A percentile compares a stretch with the other conserved stretches of the same genome.
Conservation (phyloP, 495 filamentous ascomycete genomes). For the Podospora comata region DNA sequence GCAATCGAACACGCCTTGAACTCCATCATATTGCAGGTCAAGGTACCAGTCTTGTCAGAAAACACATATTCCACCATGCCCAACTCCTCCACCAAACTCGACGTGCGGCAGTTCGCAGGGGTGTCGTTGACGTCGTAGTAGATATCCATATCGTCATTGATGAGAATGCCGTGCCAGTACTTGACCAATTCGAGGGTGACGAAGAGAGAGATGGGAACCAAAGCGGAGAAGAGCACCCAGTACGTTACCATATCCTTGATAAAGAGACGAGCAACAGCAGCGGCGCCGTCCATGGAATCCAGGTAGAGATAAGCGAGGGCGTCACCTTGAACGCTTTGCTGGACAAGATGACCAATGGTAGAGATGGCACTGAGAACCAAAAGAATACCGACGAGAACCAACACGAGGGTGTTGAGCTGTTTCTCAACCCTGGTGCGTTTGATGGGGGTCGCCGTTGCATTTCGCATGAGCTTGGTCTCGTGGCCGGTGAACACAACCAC, state of each 20-base stretch:
- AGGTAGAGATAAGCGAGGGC: conserved; percentile 71
- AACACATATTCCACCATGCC: conserved; percentile 99
- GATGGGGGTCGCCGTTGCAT: conserved; percentile 95
- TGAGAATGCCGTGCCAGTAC: conserved; percentile 94
- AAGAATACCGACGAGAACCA: conserved; percentile 83
- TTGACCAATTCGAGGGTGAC: conserved; percentile 98
- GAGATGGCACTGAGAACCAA: conserved; percentile 80
- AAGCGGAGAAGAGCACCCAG: conserved; percentile 96
- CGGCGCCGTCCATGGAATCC: conserved; percentile 39
- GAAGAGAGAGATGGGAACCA: conserved; percentile 96
- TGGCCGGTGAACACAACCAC: conserved; percentile 97
- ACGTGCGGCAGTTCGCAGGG: conserved; percentile 91
- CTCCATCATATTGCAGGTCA: conserved; percentile 99
- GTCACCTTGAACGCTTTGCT: conserved; percentile 56
- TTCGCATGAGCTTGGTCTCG: conserved; percentile 98
- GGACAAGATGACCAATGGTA: conserved; percentile 85
- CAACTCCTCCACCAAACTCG: conserved; percentile 92
- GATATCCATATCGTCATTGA: conserved; percentile 96
- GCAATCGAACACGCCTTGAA: conserved; percentile 92
- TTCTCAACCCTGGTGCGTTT: conserved; percentile 94
- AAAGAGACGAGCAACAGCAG: conserved; percentile 70
- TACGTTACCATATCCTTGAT: conserved; percentile 95
- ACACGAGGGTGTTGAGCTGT: conserved; percentile 87
- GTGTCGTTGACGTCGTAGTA: conserved; percentile 97
- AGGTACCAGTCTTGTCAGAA: conserved; percentile 97